These are phyloP conservation scores for Rhodotorula sp. DNA, from an alignment of 1,284 basidiomycete genomes.

Conservation along the genomic window DNA sequence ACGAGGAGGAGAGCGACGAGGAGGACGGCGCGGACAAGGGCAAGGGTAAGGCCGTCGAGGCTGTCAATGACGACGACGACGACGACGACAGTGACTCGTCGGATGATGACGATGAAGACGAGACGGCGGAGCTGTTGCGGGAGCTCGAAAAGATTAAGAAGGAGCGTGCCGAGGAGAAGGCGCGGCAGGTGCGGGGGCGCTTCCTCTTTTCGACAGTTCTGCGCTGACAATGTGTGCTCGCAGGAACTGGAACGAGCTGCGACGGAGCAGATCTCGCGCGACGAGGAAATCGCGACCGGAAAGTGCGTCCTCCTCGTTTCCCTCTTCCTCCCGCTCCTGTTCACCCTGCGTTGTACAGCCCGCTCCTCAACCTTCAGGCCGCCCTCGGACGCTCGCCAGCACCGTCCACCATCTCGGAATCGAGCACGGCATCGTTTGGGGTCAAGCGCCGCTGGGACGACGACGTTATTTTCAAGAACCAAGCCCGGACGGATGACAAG, in stretches of 20 bases:
- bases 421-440: conserved; percentile 61
- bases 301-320: conserved; percentile 21
- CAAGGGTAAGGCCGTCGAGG: conserved; percentile 36
- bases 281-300: conserved; percentile 75
- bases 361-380: conserved; percentile 80
- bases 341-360: conserved; percentile 54
- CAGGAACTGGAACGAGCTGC: conserved; percentile 65
- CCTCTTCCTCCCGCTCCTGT: neutral
- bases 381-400: conserved; percentile 67
- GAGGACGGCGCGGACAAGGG: conserved; percentile 51
- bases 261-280: conserved; percentile 62
- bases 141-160: conserved; percentile 94
- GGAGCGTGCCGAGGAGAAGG: conserved; percentile 89
- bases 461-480: conserved; percentile 95
- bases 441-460: conserved; percentile 88
- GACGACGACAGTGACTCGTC: conserved; percentile 53
- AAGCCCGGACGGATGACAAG: conserved; percentile 70
- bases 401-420: conserved; percentile 63
- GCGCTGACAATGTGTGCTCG: neutral
- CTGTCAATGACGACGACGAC: conserved; percentile 28
- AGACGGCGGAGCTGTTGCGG: conserved; percentile 84
- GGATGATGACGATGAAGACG: conserved; percentile 74
- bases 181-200: conserved; percentile 54
- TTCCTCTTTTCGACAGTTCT: neutral
- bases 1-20: conserved; percentile 46